Conservation (phyloP, 148 eudicot genomes). For the Rhododendron vialii region DNA sequence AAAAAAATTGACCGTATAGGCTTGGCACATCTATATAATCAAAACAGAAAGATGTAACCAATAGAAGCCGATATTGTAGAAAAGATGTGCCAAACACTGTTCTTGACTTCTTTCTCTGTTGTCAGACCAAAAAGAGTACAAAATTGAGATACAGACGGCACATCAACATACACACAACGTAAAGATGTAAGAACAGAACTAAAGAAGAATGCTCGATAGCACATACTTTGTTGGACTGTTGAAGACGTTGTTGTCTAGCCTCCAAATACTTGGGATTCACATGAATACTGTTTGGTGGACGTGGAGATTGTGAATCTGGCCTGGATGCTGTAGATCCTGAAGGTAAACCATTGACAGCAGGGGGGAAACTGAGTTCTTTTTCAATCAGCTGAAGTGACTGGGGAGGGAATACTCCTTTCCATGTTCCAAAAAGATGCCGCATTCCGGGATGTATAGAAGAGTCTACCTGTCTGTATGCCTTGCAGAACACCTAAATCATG, state of each 20-base stretch:
- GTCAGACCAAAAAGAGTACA: not conserved
- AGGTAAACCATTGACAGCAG: conserved; percentile 64
- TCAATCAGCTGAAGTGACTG: conserved; percentile 85
- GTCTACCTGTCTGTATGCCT: conserved; percentile 87
- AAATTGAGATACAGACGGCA: not conserved
- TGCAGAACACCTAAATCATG: conserved; percentile 79
- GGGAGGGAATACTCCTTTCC: conserved; percentile 95
- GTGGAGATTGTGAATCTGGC: conserved; percentile 63
- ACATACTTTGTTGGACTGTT: conserved; percentile 75
- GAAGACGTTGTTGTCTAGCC: conserved; percentile 73
- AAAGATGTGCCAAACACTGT: not conserved
- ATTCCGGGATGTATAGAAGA: conserved; percentile 65
- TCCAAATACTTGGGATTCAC: conserved; percentile 94
- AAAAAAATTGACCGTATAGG: not conserved
- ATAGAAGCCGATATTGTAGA: not conserved
- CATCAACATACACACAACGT: not conserved
- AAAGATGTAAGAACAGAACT: not conserved
- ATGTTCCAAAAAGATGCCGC: conserved; percentile 96
- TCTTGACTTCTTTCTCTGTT: not conserved
- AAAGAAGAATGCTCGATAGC: not conserved
- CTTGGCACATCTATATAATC: not conserved
- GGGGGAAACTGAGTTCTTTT: conserved; percentile 69
- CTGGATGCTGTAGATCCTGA: conserved; percentile 52
- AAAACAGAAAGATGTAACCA: not conserved
- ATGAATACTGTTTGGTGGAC: conserved; percentile 80